Percentiles rank a stretch among this genome's conserved stretches.
Evolutionary conservation across 768 basidiomycete species (phyloP).

Genomic region (Pulveroboletus sp.): DNA sequence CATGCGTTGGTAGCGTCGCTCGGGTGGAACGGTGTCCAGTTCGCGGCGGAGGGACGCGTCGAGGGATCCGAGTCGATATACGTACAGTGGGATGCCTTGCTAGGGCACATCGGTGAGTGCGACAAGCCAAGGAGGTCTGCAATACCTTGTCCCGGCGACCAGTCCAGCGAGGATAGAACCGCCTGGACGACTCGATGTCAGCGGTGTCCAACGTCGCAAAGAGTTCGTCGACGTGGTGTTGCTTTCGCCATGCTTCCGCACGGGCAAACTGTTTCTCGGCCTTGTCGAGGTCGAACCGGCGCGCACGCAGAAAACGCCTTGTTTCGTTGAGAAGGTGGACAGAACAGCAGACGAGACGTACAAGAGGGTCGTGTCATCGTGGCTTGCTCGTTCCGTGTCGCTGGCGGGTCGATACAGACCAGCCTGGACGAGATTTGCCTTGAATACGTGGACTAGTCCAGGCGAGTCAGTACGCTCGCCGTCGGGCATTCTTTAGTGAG

Average conservation of each 20-base stretch:
- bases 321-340: neutral
- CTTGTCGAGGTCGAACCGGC: conserved; percentile 58
- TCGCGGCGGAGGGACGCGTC: conserved; percentile 52
- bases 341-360: conserved; percentile 31
- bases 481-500: too few relatives aligned
- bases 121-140: neutral
- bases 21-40: conserved; percentile 49
- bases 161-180: conserved; percentile 81
- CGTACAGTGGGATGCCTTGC: conserved; percentile 71
- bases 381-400: conserved; percentile 40
- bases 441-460: conserved; percentile 47
- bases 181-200: conserved; percentile 58
- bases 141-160: conserved; percentile 71
- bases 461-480: conserved; percentile 2
- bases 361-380: conserved; percentile 68
- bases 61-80: conserved; percentile 71
- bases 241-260: conserved; percentile 65
- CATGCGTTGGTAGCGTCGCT: conserved; percentile 70
- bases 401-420: conserved; percentile 48
- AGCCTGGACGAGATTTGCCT: conserved; percentile 44
- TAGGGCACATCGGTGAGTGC: conserved; percentile 20
- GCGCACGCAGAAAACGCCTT: conserved; percentile 83
- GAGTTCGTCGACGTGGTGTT: conserved; percentile 59
- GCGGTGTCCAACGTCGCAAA: conserved; percentile 55
- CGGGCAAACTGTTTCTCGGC: conserved; percentile 72